Base-by-base conservation (phyloP, 2,329 filamentous ascomycete species). In the Lasiodiplodia hormozganensis region DNA sequence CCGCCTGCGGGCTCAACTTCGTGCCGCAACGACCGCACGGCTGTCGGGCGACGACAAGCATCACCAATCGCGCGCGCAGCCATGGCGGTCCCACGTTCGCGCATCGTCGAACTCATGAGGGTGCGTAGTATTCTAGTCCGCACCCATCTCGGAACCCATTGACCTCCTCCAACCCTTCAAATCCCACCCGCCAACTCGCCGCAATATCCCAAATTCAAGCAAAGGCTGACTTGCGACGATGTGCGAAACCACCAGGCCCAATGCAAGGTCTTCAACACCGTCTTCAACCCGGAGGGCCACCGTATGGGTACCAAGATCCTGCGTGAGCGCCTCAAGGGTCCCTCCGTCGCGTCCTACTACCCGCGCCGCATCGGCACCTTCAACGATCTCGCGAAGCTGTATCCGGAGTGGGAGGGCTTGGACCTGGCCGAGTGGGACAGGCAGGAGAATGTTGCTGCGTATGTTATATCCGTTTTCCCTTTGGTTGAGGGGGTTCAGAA, bases 241-340 rank as follows among this genome's bases (percentile, higher is more conserved):
- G 8, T n/a, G 14, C 6, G 7, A 23, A 56, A 23, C 28, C 36
- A 28, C 1, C 74, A 97, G 94, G 87, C 88, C 77, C 94, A 94
- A 90, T 97, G 93, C 86, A 89, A 90, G 79, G 88, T 98, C 83
- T 99, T 98, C 85, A 90, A 90, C 76, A 92, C 92, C 62, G 94
- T 90, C 65, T 98, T 90, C 85, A 99, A 99, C 82, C 96, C 96
- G 31, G 86, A 93, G 67, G 85, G 89, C 73, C 80, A 91, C 70
- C 92, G 96, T 70, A 88, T 93, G 73, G 96, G 96, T 76, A 97
- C 96, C 84, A 97, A 96, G 82, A 86, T 99, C 78, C 86, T 99
- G 70, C 92, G 94, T 76, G 92, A 97, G 80, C 89, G 94, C 76
- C 85, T 98, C 71, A 89, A 88, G 76, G 96, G 96, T n/a, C 92